Percentiles rank a stretch among this genome's conserved stretches.
Evolutionary conservation across 352 stramenopile species (phyloP).

Genomic region (Globisporangium paddicum): DNA sequence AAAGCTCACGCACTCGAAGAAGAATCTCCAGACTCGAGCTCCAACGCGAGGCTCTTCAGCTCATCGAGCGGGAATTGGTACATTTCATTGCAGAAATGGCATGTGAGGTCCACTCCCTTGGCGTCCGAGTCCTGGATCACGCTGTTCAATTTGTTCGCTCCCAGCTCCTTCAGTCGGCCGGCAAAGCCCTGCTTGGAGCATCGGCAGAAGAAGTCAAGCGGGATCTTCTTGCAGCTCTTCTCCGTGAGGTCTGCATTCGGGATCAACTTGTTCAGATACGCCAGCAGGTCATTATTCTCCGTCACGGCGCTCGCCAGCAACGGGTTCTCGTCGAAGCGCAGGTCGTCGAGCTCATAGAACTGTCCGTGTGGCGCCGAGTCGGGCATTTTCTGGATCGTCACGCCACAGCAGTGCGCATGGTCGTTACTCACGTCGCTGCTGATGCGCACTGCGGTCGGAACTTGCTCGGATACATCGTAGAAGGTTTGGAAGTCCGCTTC

Average conservation of each 20-base stretch:
- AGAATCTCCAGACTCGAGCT: neutral
- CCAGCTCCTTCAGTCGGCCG: constrained; percentile 45
- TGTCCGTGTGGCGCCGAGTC: constrained; percentile 40
- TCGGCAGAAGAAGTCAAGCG: constrained; percentile 80
- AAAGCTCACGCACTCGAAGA: neutral
- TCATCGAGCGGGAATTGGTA: constrained; percentile 60
- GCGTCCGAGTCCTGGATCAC: constrained; percentile 45
- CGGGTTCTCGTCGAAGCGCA: constrained; percentile 46
- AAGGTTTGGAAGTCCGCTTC: constrained; percentile 79
- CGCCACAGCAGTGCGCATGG: constrained; percentile 52
- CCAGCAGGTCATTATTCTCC: constrained; percentile 50
- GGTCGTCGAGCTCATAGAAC: constrained; percentile 60
- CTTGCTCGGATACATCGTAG: constrained; percentile 82
- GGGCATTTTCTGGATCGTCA: constrained; percentile 85
- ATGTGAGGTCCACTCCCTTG: constrained; percentile 66
- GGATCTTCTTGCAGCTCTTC: constrained; percentile 47
- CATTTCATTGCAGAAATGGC: constrained; percentile 83
- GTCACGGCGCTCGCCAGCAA: constrained; percentile 44
- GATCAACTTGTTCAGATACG: constrained; percentile 76
- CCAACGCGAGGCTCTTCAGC: constrained; percentile 22
- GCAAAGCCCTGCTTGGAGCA: constrained; percentile 75
- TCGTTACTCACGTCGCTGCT: constrained; percentile 45
- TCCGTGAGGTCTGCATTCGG: constrained; percentile 58
- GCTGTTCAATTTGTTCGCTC: constrained; percentile 35
- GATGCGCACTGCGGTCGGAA: constrained; percentile 79